Conservation (phyloP, 495 filamentous ascomycete species). For the Hypomontagnella monticulosa region DNA sequence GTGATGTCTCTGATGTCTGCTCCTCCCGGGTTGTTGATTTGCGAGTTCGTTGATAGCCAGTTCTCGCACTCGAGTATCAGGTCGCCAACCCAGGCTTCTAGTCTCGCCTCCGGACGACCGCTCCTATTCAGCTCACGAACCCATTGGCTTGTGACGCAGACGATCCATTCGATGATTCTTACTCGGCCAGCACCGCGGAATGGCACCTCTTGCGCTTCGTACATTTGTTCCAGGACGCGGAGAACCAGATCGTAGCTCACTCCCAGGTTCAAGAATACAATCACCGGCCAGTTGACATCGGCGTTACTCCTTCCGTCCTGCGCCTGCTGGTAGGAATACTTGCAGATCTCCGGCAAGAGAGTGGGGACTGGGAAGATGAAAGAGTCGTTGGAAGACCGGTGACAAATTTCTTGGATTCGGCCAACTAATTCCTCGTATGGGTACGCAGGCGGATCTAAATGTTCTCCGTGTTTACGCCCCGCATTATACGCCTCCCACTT, state of each 20-base stretch:
- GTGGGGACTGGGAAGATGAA: constrained; percentile 76
- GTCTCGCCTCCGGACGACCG: constrained; percentile 46
- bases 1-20: constrained; percentile 44
- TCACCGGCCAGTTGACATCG: constrained; percentile 78
- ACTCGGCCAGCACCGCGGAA: constrained; percentile 70
- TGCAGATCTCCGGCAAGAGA: constrained; percentile 76
- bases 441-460: constrained; percentile 51
- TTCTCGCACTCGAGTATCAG: constrained; percentile 53
- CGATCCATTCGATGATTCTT: constrained; percentile 55
- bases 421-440: constrained; percentile 84
- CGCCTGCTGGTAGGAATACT: constrained; percentile 77
- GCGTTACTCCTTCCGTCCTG: constrained; percentile 68
- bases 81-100: constrained; percentile 55
- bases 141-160: constrained; percentile 51
- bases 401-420: constrained; percentile 77
- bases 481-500: constrained; percentile 51
- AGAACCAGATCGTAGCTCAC: constrained; percentile 79
- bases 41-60: constrained; percentile 40
- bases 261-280: constrained; percentile 78
- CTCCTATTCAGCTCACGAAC: constrained; percentile 53
- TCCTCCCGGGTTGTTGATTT: constrained; percentile 38
- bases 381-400: constrained; percentile 73
- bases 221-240: constrained; percentile 81
- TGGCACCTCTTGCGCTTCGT: constrained; percentile 83
- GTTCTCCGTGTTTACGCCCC: constrained; percentile 45